These are phyloP conservation scores for Apiotrichum domesticum DNA, from an alignment of 1,284 basidiomycete species.

Conservation along the genomic window DNA sequence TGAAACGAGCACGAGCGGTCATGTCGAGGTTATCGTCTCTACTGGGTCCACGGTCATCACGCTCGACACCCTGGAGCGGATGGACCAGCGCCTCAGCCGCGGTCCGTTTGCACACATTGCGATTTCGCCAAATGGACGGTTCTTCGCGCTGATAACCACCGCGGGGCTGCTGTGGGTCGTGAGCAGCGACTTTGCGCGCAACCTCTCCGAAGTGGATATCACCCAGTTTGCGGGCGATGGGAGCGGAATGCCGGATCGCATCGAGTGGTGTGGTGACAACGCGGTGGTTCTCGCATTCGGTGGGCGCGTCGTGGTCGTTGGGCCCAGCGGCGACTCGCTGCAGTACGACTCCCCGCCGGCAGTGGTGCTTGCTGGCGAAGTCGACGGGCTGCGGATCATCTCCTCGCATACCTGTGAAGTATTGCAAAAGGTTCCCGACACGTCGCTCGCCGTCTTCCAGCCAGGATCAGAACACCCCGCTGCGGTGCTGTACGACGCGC, in stretches of 20 bases:
- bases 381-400: conserved; percentile 79
- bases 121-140: conserved; percentile 88
- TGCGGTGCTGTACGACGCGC: conserved; percentile 86
- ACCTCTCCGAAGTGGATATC: conserved; percentile 77
- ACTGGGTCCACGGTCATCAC: conserved; percentile 66
- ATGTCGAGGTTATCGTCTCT: conserved; percentile 77
- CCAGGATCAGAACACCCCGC: conserved; percentile 89
- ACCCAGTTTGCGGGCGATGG: conserved; percentile 24
- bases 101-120: conserved; percentile 84
- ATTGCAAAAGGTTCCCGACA: conserved; percentile 80
- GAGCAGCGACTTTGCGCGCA: conserved; percentile 83
- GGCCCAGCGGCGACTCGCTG: conserved; percentile 83
- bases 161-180: conserved; percentile 79
- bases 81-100: conserved; percentile 76
- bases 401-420: conserved; percentile 77
- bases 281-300: conserved; percentile 80
- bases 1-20: conserved; percentile 74
- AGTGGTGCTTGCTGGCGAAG: conserved; percentile 72
- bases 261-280: conserved; percentile 96
- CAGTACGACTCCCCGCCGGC: conserved; percentile 75
- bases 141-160: conserved; percentile 75
- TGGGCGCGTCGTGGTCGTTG: conserved; percentile 72
- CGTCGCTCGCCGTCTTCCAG: conserved; percentile 73
- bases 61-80: conserved; percentile 75
- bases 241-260: conserved; percentile 51